A percentile compares a stretch with the other conserved stretches of the same genome.
Conservation (phyloP, 2,329 filamentous ascomycete genomes). For the Sclerotiophoma versabilis region DNA sequence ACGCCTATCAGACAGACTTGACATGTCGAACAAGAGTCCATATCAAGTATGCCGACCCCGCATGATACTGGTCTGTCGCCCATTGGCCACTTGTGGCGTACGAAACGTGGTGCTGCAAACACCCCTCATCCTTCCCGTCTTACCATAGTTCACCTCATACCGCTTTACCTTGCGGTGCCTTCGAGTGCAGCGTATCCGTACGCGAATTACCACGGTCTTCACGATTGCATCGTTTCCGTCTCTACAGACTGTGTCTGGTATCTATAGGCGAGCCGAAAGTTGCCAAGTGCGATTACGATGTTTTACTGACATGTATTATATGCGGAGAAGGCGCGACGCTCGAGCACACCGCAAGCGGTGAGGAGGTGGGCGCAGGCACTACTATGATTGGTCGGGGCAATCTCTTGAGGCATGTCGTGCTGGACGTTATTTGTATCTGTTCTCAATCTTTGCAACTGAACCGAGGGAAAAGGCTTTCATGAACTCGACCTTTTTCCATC, state of each 20-base stretch:
- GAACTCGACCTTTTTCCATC: background rate
- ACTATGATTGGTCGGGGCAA: background rate
- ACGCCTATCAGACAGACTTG: background rate
- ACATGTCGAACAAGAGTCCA: background rate
- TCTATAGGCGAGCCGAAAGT: background rate
- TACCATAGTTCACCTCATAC: slow-evolving; percentile 1
- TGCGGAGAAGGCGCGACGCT: slow-evolving; percentile 29
- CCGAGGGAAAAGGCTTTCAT: background rate
- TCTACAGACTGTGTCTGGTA: slow-evolving; percentile 6
- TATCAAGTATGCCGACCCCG: background rate
- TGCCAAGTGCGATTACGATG: slow-evolving; percentile 12
- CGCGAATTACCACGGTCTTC: background rate
- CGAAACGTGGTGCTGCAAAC: background rate
- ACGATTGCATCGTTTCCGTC: background rate
- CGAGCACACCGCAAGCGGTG: slow-evolving; percentile 23
- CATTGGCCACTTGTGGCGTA: background rate
- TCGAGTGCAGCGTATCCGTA: slow-evolving; percentile 5
- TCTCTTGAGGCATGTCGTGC: background rate
- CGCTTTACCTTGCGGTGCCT: background rate
- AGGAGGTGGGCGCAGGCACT: background rate
- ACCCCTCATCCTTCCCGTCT: slow-evolving; percentile 9
- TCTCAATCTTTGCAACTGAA: background rate
- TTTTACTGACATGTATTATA: slow-evolving; percentile 31
- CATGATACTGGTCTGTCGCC: background rate
- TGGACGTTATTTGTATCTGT: background rate